Base-by-base conservation (phyloP, 306 rosid species). In the Clitoria ternatea region DNA sequence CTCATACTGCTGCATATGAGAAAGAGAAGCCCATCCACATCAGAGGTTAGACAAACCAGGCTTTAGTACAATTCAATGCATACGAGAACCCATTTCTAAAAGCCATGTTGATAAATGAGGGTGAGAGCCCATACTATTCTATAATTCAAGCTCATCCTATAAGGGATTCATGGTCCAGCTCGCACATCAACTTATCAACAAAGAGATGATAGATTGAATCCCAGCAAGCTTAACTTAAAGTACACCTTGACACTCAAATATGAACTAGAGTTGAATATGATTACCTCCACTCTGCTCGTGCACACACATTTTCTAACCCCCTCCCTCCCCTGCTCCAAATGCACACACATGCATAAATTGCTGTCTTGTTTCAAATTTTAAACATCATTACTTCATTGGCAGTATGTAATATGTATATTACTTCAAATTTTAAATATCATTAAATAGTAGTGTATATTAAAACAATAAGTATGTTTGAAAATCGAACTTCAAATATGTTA, bases 1-100 rank as follows among this genome's bases (percentile, higher is more conserved):
- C 76, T 49, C 48, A 59, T 17, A 76, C 54, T 76, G 40, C 43
- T 45, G 42, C 75, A 47, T 59, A 60, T 42, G 69, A 77, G 29
- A 70, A 61, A 69, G 44, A 61, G 40, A 17, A 40, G 57, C 37
- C 54, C 76, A 20, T 37, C 81, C 49, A 29, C 26, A 37, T 10
- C 9, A 18, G 30, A 26, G 7, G 19, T 55, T 29, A 50, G 20
- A 65, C 30, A 69, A 61, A 61, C 29, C 18, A 61, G 32, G 43
- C 49, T 49, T 19, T 7, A 32, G 19, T 37, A 49, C 65, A 52
- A 49, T n/a, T 69, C 37, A 45, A 45, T 20, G 30, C 3, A 59
- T 30, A 61, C 2, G n/a, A 63, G 57, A 50, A 61, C 43, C 66
- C 60, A 26, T 40, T 45, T 32, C 59, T 39, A 30, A 52, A 48